A percentile compares a stretch with the other conserved stretches of the same genome.
phyloP scores from a whole-genome alignment of 208 protist species.

The Strigomonas oncopelti region DNA sequence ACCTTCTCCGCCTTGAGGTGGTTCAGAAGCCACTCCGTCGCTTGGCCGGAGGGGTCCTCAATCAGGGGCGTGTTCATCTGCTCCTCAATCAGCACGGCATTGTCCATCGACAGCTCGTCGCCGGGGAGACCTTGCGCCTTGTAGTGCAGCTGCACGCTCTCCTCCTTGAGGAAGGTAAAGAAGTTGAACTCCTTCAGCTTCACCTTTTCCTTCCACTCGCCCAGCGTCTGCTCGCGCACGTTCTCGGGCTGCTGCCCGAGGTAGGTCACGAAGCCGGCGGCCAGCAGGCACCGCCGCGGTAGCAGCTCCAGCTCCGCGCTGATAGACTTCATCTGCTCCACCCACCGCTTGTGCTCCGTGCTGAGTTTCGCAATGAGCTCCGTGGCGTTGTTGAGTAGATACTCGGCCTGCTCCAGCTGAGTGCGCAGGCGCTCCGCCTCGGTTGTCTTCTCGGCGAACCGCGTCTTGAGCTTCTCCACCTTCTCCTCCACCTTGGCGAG shows the following conservation, averaged over 20 bases:
- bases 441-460: conserved; percentile 92
- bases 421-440: conserved; percentile 91
- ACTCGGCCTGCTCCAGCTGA: conserved; percentile 88
- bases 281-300: conserved; percentile 82
- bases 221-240: conserved; percentile 50
- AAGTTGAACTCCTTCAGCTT: conserved; percentile 87
- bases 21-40: conserved; percentile 87
- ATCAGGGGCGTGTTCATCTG: conserved; percentile 91
- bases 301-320: conserved; percentile 61
- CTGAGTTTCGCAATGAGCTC: conserved; percentile 93
- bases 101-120: conserved; percentile 97
- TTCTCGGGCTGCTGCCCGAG: conserved; percentile 90
- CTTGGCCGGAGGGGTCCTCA: conserved; percentile 94
- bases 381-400: conserved; percentile 82
- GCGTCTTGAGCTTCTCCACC: conserved; percentile 87
- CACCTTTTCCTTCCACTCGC: conserved; percentile 82
- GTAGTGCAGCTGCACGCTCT: conserved; percentile 94
- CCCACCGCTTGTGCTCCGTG: conserved; percentile 94
- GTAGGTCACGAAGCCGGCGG: conserved; percentile 92
- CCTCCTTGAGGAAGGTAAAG: conserved; percentile 91
- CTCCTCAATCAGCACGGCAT: conserved; percentile 95
- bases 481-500: conserved; percentile 90
- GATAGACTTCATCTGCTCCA: conserved; percentile 82
- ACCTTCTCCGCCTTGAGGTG: conserved; percentile 78
- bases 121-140: conserved; percentile 94